Conservation (phyloP, 805 yeast genomes). For the Pichia deserticola region DNA sequence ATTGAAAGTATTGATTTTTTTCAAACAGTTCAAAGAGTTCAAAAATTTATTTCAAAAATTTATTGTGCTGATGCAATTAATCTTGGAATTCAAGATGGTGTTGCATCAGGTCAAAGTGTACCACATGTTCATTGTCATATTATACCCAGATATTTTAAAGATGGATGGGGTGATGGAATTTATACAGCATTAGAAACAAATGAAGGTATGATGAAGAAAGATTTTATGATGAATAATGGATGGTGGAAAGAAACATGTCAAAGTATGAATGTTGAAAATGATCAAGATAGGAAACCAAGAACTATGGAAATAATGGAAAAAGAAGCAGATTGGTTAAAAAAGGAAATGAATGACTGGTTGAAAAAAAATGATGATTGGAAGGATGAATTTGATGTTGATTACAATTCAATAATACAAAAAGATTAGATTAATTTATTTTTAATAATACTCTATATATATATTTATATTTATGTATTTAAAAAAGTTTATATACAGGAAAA, state of each 20-base stretch:
- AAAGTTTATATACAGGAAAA: background rate
- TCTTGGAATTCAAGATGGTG: slow-evolving; percentile 93
- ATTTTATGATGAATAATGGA: slow-evolving; percentile 23
- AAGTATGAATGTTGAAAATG: slow-evolving; percentile 32
- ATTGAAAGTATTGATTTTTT: slow-evolving; percentile 78
- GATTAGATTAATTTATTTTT: too few relatives aligned
- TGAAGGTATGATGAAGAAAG: slow-evolving; percentile 36
- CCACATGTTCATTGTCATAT: slow-evolving; percentile 94
- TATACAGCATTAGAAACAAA: slow-evolving; percentile 55
- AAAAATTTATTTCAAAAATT: slow-evolving; percentile 53
- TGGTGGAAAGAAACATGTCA: slow-evolving; percentile 26
- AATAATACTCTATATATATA: background rate
- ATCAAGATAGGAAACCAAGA: slow-evolving; percentile 51
- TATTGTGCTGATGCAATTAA: slow-evolving; percentile 81
- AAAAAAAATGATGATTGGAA: slow-evolving; percentile 1
- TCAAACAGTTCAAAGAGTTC: slow-evolving; percentile 62
- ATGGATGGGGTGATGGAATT: slow-evolving; percentile 60
- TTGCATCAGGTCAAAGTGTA: slow-evolving; percentile 92
- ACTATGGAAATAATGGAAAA: slow-evolving; percentile 55
- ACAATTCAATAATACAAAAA: background rate
- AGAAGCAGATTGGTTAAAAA: slow-evolving; percentile 57
- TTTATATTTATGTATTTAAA: background rate
- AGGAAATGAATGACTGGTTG: slow-evolving; percentile 31
- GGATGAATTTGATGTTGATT: background rate
- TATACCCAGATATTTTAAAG: slow-evolving; percentile 70